Conservation (phyloP, 495 filamentous ascomycete species). For the Pyronema domesticum region DNA sequence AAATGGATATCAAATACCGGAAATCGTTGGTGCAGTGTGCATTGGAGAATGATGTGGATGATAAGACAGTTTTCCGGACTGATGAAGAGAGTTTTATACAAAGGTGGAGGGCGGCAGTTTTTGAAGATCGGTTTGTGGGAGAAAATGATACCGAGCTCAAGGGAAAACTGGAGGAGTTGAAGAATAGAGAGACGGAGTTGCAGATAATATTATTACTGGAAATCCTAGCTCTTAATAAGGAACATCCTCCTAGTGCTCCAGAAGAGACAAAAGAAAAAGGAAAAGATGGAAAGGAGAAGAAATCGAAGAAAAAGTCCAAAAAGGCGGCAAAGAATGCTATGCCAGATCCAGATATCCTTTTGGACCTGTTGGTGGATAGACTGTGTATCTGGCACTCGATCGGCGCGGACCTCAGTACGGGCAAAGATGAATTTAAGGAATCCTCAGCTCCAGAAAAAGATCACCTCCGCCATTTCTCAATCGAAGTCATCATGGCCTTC, state of each 20-base stretch:
- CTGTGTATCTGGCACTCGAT: conserved; percentile 96
- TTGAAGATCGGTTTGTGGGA: conserved; percentile 19
- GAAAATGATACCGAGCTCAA: conserved; percentile 16
- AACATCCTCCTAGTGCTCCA: conserved; percentile 23
- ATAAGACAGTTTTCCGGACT: conserved; percentile 21
- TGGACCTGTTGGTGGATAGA: conserved; percentile 76
- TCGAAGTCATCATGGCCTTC: conserved; percentile 87
- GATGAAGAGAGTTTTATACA: conserved; percentile 53
- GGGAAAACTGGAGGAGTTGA: conserved; percentile 20
- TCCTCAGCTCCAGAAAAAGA: conserved; percentile 32
- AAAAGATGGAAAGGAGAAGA: conserved; percentile 23
- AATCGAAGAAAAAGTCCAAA: conserved; percentile 17
- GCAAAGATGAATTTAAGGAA: conserved; percentile 30
- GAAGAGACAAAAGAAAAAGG: background rate
- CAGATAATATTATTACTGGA: conserved; percentile 86
- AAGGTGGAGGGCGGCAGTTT: conserved; percentile 53
- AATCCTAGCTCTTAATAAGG: conserved; percentile 55
- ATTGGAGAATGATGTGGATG: conserved; percentile 40
- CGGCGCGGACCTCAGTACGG: conserved; percentile 36
- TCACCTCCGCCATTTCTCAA: conserved; percentile 59
- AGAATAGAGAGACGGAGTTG: conserved; percentile 46
- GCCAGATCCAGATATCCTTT: conserved; percentile 33
- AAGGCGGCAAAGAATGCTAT: conserved; percentile 31
- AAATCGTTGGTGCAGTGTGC: conserved; percentile 54
- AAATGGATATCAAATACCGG: conserved; percentile 77